A percentile compares a stretch with the other conserved stretches of the same genome.
Evolutionary conservation across 2,329 filamentous ascomycete genomes (phyloP).

Genomic region (Colletotrichum tamarilloi): DNA sequence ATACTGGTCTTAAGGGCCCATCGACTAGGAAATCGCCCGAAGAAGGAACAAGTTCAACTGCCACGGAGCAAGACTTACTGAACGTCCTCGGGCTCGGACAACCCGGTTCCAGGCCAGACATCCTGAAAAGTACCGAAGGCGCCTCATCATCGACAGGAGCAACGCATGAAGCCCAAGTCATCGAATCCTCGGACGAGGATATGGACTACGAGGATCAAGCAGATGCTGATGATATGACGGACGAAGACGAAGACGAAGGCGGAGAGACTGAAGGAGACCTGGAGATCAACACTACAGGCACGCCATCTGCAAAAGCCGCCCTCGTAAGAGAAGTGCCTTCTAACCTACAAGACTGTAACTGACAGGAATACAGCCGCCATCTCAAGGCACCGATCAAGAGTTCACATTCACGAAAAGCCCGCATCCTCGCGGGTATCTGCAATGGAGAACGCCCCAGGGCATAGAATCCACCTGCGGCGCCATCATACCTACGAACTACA

Average conservation of each 20-base stretch:
- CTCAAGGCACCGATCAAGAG: not conserved
- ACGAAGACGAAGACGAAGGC: no score
- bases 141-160: no score
- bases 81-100: not conserved
- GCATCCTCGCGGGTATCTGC: not conserved
- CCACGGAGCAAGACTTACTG: slow-evolving; percentile 5
- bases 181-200: no score
- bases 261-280: no score
- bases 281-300: no score
- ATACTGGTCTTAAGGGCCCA: not conserved
- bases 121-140: not conserved
- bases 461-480: slow-evolving; percentile 39
- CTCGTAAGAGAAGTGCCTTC: no score
- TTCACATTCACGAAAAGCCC: not conserved
- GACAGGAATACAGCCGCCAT: not conserved
- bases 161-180: no score
- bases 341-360: not conserved
- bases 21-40: not conserved
- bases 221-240: no score
- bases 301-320: no score
- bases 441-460: not conserved
- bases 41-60: not conserved
- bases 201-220: no score
- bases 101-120: not conserved
- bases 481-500: slow-evolving; percentile 48